phyloP scores from a whole-genome alignment of 345 rosid species.

The Gossypium stocksii region DNA sequence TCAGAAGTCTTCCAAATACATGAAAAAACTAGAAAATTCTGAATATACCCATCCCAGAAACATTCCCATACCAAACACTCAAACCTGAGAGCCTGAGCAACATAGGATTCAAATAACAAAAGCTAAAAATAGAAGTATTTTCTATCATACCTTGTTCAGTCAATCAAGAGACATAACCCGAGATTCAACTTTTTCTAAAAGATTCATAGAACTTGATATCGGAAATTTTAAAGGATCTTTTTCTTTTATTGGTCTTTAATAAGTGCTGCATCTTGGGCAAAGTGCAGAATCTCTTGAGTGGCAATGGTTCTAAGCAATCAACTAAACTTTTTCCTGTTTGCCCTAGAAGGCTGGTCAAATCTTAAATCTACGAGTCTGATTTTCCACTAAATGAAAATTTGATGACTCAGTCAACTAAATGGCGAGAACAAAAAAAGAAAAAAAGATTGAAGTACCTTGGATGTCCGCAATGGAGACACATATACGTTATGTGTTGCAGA shows the following conservation, averaged over 20 bases:
- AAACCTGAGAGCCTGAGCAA: neutral
- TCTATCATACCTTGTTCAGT: neutral
- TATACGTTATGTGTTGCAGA: conserved; percentile 85
- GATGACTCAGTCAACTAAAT: neutral
- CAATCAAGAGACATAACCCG: neutral
- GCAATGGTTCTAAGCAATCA: neutral
- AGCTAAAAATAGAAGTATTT: neutral
- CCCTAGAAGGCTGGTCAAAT: neutral
- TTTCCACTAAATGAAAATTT: neutral
- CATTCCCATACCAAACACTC: neutral
- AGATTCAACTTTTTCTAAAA: neutral
- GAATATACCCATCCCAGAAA: neutral
- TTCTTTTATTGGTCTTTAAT: neutral
- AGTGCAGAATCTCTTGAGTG: neutral
- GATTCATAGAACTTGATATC: neutral
- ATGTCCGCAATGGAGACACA: conserved; percentile 88
- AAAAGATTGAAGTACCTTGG: conserved; percentile 54
- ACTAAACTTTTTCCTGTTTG: neutral
- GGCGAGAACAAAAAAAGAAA: neutral
- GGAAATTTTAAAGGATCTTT: neutral
- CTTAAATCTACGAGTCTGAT: neutral
- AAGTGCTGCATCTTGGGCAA: neutral
- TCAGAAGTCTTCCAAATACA: neutral
- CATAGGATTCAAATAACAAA: neutral
- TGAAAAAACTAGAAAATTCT: neutral